phyloP scores from a whole-genome alignment of 768 basidiomycete genomes.

The Panaeolus cyanescens region DNA sequence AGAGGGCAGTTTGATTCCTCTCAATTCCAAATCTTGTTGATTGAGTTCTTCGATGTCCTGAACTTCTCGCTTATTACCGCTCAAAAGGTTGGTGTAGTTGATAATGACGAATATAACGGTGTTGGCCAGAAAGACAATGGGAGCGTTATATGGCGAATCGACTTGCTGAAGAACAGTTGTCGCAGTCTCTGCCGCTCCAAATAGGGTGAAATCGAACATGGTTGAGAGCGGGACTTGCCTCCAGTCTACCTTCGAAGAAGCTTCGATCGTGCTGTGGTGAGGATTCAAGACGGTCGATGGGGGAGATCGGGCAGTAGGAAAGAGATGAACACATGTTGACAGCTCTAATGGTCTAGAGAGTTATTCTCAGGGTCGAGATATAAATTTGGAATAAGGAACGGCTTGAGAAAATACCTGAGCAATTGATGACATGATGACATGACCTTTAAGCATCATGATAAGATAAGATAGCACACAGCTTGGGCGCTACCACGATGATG shows the following conservation, averaged over 20 bases:
- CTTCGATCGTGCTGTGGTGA: no score
- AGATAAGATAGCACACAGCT: neutral
- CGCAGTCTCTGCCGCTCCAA: neutral
- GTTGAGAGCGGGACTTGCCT: neutral
- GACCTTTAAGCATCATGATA: no score
- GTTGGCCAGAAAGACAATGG: neutral
- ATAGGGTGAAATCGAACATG: neutral
- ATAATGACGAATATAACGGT: neutral
- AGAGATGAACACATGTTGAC: neutral
- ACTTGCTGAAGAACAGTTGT: neutral
- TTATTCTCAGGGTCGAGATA: neutral
- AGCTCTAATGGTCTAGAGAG: neutral
- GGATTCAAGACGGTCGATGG: no score
- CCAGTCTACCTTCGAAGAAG: no score
- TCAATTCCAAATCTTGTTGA: neutral
- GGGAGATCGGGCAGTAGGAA: neutral
- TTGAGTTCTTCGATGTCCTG: neutral
- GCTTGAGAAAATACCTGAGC: no score
- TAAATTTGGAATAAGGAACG: neutral
- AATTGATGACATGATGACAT: neutral
- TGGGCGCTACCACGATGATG: no score
- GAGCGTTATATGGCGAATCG: neutral
- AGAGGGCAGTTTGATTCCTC: neutral
- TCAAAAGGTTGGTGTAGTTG: neutral
- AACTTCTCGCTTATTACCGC: neutral